A percentile compares a stretch with the other conserved stretches of the same genome.
Evolutionary conservation across 2,329 filamentous ascomycete genomes (phyloP).

Genomic region (Dichotomopilus funicola): DNA sequence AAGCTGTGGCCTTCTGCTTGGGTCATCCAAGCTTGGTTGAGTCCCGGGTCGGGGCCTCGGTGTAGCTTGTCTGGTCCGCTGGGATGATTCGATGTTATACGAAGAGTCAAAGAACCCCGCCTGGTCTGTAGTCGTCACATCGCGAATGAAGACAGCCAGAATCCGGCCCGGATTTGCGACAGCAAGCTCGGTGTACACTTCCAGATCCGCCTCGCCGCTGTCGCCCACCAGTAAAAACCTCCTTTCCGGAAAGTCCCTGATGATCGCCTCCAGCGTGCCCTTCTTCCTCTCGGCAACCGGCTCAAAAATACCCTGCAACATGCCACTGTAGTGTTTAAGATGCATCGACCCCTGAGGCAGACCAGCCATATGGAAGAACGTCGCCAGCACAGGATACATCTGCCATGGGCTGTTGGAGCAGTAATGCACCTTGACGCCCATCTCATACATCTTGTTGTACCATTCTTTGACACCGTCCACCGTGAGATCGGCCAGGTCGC

Average conservation of each 20-base stretch:
- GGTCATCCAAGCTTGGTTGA: constrained; percentile 18
- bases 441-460: constrained; percentile 70
- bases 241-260: constrained; percentile 82
- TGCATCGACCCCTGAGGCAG: constrained; percentile 87
- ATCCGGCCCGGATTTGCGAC: constrained; percentile 76
- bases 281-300: constrained; percentile 94
- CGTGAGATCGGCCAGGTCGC: constrained; percentile 72
- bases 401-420: constrained; percentile 99
- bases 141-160: constrained; percentile 84
- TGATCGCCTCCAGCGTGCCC: constrained; percentile 74
- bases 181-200: constrained; percentile 94
- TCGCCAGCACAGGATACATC: constrained; percentile 80
- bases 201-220: constrained; percentile 91
- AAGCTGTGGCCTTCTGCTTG: constrained; percentile 26
- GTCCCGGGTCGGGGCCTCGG: constrained; percentile 14
- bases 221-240: constrained; percentile 91
- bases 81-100: constrained; percentile 7
- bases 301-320: constrained; percentile 97
- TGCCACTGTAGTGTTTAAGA: constrained; percentile 91
- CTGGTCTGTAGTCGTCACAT: constrained; percentile 76
- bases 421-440: constrained; percentile 88
- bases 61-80: constrained; percentile 12
- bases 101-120: constrained; percentile 67
- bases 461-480: constrained; percentile 85
- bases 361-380: constrained; percentile 73